Evolutionary conservation across 805 yeast species (phyloP).

Genomic region (Wickerhamiella domercqiae): DNA sequence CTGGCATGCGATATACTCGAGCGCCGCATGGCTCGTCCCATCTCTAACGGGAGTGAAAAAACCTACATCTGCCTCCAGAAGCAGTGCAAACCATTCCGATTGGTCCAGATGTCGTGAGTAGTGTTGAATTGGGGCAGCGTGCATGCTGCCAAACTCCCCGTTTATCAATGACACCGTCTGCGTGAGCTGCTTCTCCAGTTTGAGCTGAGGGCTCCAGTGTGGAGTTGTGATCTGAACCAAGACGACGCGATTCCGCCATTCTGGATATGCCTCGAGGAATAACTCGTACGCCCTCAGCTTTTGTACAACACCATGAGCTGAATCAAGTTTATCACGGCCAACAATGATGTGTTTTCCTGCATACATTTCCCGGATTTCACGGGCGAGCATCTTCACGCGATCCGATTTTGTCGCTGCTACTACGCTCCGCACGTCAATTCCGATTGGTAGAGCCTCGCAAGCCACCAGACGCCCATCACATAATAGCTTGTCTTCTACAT

Average conservation of each 20-base stretch:
- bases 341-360: constrained; percentile 52
- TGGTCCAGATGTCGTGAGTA: constrained; percentile 79
- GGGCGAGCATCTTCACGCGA: constrained; percentile 34
- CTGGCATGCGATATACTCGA: constrained; percentile 80
- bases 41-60: constrained; percentile 83
- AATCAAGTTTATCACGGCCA: constrained; percentile 86
- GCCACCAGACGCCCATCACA: constrained; percentile 67
- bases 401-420: constrained; percentile 43
- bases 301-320: constrained; percentile 86
- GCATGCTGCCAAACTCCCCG: constrained; percentile 66
- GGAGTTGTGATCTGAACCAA: constrained; percentile 87
- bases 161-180: constrained; percentile 75
- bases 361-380: constrained; percentile 38
- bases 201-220: constrained; percentile 41
- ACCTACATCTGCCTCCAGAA: constrained; percentile 82
- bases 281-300: constrained; percentile 82
- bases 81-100: constrained; percentile 76
- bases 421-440: constrained; percentile 63
- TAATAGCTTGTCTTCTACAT: constrained; percentile 30
- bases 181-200: constrained; percentile 64
- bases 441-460: constrained; percentile 70
- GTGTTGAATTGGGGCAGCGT: constrained; percentile 79
- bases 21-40: constrained; percentile 90
- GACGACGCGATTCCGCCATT: constrained; percentile 76
- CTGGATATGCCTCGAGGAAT: constrained; percentile 81